Conservation (phyloP, 805 yeast genomes). For the Candida parachauliodes region DNA sequence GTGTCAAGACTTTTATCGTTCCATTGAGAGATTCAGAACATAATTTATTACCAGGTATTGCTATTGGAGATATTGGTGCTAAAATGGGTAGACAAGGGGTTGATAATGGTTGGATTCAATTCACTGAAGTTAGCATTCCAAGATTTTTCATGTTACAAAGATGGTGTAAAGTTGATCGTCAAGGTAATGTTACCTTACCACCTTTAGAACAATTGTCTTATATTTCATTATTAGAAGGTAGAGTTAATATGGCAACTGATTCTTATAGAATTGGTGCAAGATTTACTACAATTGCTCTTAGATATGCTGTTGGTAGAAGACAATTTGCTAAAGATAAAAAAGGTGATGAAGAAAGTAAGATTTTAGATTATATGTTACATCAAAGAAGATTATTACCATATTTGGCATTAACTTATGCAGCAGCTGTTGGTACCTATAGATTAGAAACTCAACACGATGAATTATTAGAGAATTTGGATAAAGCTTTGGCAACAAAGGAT, state of each 20-base stretch:
- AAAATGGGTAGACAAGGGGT: slow-evolving; percentile 97
- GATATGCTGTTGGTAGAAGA: slow-evolving; percentile 87
- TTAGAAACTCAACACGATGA: slow-evolving; percentile 49
- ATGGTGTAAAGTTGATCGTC: slow-evolving; percentile 65
- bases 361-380: slow-evolving; percentile 84
- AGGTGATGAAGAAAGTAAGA: slow-evolving; percentile 54
- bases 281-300: slow-evolving; percentile 75
- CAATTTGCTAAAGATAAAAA: slow-evolving; percentile 61
- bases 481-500: slow-evolving; percentile 47
- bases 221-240: slow-evolving; percentile 82
- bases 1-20: slow-evolving; percentile 89
- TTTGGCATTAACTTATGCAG: slow-evolving; percentile 72
- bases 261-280: slow-evolving; percentile 78
- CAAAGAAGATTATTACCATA: slow-evolving; percentile 86
- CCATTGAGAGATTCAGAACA: slow-evolving; percentile 79
- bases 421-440: slow-evolving; percentile 66
- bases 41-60: slow-evolving; percentile 71
- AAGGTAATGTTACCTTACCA: slow-evolving; percentile 70
- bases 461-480: slow-evolving; percentile 53
- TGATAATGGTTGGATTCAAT: slow-evolving; percentile 97
- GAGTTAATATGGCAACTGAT: slow-evolving; percentile 87
- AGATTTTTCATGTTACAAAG: slow-evolving; percentile 77
- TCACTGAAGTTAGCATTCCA: slow-evolving; percentile 78
- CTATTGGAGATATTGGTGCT: slow-evolving; percentile 88
- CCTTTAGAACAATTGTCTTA: slow-evolving; percentile 87